These are phyloP conservation scores for Saitozyma sp. DNA, from an alignment of 768 basidiomycete genomes.

Conservation along the genomic window DNA sequence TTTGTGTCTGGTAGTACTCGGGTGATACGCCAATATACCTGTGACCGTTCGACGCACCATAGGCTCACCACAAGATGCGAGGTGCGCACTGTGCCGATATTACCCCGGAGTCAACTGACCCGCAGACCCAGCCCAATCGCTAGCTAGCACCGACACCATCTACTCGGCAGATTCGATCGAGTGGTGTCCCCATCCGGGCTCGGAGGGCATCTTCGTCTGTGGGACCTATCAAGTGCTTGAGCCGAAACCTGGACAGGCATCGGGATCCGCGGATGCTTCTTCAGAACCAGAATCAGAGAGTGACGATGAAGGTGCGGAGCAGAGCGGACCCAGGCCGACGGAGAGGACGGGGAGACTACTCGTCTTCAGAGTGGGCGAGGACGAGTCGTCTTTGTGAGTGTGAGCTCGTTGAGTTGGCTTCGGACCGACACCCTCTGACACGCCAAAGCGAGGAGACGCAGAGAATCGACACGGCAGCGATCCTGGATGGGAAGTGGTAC, in stretches of 20 bases:
- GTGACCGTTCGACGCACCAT: no score
- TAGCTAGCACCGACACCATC: slow-evolving; percentile 60
- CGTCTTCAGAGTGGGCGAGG: slow-evolving; percentile 60
- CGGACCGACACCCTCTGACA: not conserved
- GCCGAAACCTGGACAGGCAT: slow-evolving; percentile 25
- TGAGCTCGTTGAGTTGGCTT: not conserved
- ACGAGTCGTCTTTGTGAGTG: slow-evolving; percentile 41
- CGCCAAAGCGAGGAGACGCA: slow-evolving; percentile 60
- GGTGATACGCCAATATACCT: no score
- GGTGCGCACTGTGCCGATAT: no score
- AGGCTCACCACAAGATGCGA: no score
- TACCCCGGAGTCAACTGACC: no score
- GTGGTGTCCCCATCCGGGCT: slow-evolving; percentile 73
- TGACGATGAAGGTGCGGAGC: slow-evolving; percentile 28
- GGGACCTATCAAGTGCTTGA: slow-evolving; percentile 85
- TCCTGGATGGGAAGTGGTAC: slow-evolving; percentile 95
- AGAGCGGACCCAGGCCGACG: slow-evolving; percentile 20
- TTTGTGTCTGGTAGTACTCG: no score
- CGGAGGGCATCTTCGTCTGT: slow-evolving; percentile 70
- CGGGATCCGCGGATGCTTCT: slow-evolving; percentile 46
- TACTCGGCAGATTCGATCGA: slow-evolving; percentile 88
- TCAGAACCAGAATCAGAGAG: slow-evolving; percentile 15
- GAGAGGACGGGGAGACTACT: slow-evolving; percentile 70
- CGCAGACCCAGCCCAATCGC: no score
- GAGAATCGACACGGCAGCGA: slow-evolving; percentile 68